These are phyloP conservation scores for Candida boidinii DNA, from an alignment of 805 yeast species.

Conservation along the genomic window DNA sequence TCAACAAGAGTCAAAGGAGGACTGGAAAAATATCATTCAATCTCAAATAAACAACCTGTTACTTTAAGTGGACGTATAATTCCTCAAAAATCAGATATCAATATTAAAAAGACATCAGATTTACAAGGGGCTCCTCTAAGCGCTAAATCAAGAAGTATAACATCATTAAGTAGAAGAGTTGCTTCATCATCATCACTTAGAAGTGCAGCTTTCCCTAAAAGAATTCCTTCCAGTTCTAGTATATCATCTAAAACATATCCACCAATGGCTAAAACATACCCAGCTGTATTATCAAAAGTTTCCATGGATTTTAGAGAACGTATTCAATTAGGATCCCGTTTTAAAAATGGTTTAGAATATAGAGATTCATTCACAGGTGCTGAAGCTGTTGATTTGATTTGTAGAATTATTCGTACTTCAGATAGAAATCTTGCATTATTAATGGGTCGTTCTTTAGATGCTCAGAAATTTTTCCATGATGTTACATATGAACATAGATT, in stretches of 20 bases:
- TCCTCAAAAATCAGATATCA: constrained; percentile 37
- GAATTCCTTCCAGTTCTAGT: constrained; percentile 17
- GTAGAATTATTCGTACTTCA: constrained; percentile 77
- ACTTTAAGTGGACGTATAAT: constrained; percentile 35
- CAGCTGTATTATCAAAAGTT: constrained; percentile 81
- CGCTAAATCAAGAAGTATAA: constrained; percentile 39
- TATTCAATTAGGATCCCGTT: constrained; percentile 64
- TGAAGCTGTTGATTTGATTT: constrained; percentile 87
- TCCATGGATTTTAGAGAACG: constrained; percentile 69
- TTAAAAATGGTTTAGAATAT: constrained; percentile 85
- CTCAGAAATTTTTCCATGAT: constrained; percentile 90
- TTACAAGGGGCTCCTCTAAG: constrained; percentile 14
- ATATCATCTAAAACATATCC: constrained; percentile 35
- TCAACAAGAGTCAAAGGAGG: constrained; percentile 6
- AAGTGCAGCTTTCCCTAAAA: constrained; percentile 19
- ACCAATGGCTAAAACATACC: no score
- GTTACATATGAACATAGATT: constrained; percentile 91
- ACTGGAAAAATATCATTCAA: constrained; percentile 26
- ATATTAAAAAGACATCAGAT: constrained; percentile 1
- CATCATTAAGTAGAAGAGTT: constrained; percentile 33
- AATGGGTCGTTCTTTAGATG: constrained; percentile 86
- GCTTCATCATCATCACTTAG: constrained; percentile 24
- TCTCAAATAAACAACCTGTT: constrained; percentile 24
- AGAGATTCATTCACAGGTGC: constrained; percentile 91
- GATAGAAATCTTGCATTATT: constrained; percentile 86